A percentile compares a stretch with the other conserved stretches of the same genome.
phyloP scores from a whole-genome alignment of 2,329 filamentous ascomycete species.

The Rutstroemia sp. region DNA sequence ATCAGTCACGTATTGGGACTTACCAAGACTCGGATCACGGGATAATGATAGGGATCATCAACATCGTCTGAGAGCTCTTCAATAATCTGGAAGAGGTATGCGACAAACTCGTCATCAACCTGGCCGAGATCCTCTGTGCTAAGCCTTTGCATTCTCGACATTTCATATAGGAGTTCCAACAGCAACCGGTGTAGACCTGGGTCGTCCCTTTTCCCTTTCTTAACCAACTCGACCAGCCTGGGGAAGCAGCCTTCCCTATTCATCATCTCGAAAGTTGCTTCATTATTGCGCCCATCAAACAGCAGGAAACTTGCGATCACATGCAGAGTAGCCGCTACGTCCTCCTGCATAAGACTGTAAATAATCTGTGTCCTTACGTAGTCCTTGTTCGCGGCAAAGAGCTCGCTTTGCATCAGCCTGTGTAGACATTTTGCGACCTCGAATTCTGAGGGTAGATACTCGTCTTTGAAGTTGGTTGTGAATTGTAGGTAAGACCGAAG shows the following conservation, averaged over 20 bases:
- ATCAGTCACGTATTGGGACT: conserved; percentile 29
- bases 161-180: conserved; percentile 89
- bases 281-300: conserved; percentile 74
- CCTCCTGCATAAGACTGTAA: conserved; percentile 84
- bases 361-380: conserved; percentile 93
- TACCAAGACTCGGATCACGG: conserved; percentile 86
- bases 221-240: conserved; percentile 73
- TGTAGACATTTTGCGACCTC: conserved; percentile 76
- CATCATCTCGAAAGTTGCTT: conserved; percentile 79
- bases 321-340: conserved; percentile 73
- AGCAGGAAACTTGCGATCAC: conserved; percentile 78
- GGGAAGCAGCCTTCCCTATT: conserved; percentile 78
- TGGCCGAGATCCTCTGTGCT: conserved; percentile 68
- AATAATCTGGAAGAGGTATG: conserved; percentile 78
- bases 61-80: conserved; percentile 81
- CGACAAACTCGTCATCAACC: conserved; percentile 74
- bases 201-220: conserved; percentile 56
- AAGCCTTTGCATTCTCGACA: conserved; percentile 84
- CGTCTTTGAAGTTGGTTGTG: conserved; percentile 67
- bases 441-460: conserved; percentile 68
- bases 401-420: conserved; percentile 63
- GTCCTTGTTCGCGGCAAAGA: conserved; percentile 69
- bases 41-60: conserved; percentile 91
- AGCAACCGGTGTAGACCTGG: conserved; percentile 70
- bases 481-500: conserved; percentile 79